Evolutionary conservation across 2,329 filamentous ascomycete genomes (phyloP), one percentile per base, ranked within the genome.

Genomic region (Monosporascus sp.): DNA sequence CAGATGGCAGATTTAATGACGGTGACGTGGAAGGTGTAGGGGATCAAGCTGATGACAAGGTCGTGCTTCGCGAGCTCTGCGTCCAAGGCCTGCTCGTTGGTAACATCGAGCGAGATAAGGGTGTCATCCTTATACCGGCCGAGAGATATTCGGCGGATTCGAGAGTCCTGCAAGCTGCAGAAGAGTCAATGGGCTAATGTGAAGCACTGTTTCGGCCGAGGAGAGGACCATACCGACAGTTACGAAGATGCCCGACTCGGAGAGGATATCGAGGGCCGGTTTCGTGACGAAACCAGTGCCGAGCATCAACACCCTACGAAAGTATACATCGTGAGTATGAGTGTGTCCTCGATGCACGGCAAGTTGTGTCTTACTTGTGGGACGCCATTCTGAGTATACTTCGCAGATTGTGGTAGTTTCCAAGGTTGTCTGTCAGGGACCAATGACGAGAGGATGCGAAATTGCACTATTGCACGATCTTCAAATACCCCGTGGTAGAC

Each of bases 1-100:
- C 86, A 84, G 75, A 97, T 97, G 56, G 91, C 93, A 40, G 88
- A 86, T 81, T 96, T 94, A 82, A 97, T 95, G 66, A 97, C 91
- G 54, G 81, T 78, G 46, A 87, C 89, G 72, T 96, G 91, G 81
- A 85, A 90, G 58, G 85, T 94, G 77, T 97, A 97, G 51, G 93
- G 92, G 64, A 97, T 96, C 73, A 97, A 73, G 68, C 78, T 84
- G 70, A 92, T 88, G 68, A 88, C 85, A 20, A 96, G 74, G 70
- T 93, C 88, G 70, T 88, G 80, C 79, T 94, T 84, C 69, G 79
- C 84, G 56, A 96, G 82, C 66, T 85, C 89, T 51, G 84, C 82
- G 66, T 97, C 91, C 54, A 97, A 85, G 24, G 89, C 90, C 53
- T 78, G 72, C 48, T 80, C 81, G 71, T 96, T 78, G 68, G 75